These are phyloP conservation scores for Pinus tabuliformis DNA, from an alignment of 75 land plant genomes.

Conservation along the genomic window DNA sequence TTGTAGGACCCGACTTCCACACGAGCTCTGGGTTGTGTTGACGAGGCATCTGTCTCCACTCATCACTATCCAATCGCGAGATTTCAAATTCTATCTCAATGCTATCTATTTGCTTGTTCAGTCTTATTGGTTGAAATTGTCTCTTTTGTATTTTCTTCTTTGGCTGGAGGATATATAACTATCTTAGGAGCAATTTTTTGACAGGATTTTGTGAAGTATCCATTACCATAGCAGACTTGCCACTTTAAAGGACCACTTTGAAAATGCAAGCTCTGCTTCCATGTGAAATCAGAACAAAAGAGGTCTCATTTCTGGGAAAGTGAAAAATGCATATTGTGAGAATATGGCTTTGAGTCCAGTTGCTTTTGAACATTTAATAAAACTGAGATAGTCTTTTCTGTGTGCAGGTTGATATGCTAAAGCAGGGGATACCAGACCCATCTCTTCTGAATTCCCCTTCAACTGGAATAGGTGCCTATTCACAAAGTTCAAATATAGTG, in stretches of 20 bases:
- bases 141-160: too few species aligned
- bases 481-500: slow-evolving; percentile 26
- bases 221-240: too few species aligned
- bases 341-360: background rate
- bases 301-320: background rate
- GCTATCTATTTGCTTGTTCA: too few species aligned
- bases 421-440: slow-evolving; percentile 94
- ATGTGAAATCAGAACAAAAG: background rate
- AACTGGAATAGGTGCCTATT: slow-evolving; percentile 15
- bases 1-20: too few species aligned
- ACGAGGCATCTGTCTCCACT: too few species aligned
- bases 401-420: slow-evolving; percentile 92
- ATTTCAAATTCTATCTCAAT: too few species aligned
- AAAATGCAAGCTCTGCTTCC: background rate
- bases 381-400: background rate
- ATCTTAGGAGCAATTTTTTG: too few species aligned
- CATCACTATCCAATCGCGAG: too few species aligned
- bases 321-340: background rate
- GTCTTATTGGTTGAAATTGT: too few species aligned
- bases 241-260: background rate
- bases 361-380: background rate
- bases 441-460: slow-evolving; percentile 37
- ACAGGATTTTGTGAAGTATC: too few species aligned
- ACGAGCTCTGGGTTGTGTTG: too few species aligned
- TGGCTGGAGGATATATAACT: too few species aligned